A percentile compares a stretch with the other conserved stretches of the same genome.
These are phyloP conservation scores for Thymus quinquecostatus DNA, from an alignment of 257 asterid genomes.

Conservation along the genomic window DNA sequence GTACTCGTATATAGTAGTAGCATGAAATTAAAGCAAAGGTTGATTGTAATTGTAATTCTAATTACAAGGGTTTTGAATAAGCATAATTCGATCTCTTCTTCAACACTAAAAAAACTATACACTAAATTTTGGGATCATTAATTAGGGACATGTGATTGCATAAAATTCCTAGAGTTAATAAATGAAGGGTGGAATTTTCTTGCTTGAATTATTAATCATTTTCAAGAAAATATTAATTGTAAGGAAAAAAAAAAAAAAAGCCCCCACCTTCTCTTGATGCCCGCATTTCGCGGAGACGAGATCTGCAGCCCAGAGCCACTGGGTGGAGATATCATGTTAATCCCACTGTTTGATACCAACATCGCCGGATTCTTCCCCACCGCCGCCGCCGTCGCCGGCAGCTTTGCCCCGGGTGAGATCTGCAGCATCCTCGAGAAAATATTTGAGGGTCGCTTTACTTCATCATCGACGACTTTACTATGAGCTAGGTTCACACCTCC, in stretches of 20 bases:
- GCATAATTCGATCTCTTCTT: neutral
- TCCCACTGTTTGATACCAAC: conserved; percentile 36
- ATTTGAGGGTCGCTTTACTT: conserved; percentile 39
- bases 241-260: neutral
- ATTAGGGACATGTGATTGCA: conserved; percentile 36
- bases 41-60: conserved; percentile 6
- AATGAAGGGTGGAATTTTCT: conserved; percentile 13
- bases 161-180: conserved; percentile 17
- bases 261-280: conserved; percentile 79
- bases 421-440: conserved; percentile 72
- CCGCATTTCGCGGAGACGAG: conserved; percentile 94
- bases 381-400: conserved; percentile 29
- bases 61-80: neutral
- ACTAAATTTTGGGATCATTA: conserved; percentile 38
- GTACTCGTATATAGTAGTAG: too few species aligned
- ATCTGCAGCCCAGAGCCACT: conserved; percentile 59
- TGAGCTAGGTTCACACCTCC: conserved; percentile 13
- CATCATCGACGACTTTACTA: conserved; percentile 30
- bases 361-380: conserved; percentile 31
- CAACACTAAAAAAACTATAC: conserved; percentile 20
- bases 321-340: too few species aligned
- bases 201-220: neutral
- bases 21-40: too few species aligned
- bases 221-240: neutral
- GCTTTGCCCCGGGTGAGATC: conserved; percentile 58